Conservation (phyloP, 768 basidiomycete genomes). For the Tubosaeta sp. region DNA sequence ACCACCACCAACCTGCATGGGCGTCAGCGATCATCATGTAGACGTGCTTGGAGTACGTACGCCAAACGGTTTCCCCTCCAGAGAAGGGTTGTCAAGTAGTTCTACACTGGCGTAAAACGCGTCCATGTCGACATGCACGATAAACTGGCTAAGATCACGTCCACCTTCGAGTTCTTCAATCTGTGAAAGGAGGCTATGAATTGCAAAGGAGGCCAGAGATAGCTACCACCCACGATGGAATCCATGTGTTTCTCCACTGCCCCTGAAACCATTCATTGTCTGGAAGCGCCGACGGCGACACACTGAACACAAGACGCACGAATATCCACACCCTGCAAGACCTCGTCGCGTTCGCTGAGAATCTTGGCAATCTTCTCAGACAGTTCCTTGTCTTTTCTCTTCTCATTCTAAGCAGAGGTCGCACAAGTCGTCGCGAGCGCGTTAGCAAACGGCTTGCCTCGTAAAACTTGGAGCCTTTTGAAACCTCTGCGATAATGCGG, state of each 20-base stretch:
- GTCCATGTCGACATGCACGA: slow-evolving; percentile 97
- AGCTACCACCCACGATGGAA: slow-evolving; percentile 49
- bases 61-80: slow-evolving; percentile 70
- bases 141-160: slow-evolving; percentile 75
- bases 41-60: slow-evolving; percentile 34
- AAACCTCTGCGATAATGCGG: slow-evolving; percentile 82
- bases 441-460: slow-evolving; percentile 45
- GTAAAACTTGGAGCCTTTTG: slow-evolving; percentile 91
- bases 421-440: neutral
- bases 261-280: slow-evolving; percentile 29
- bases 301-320: slow-evolving; percentile 35
- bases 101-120: slow-evolving; percentile 88
- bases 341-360: slow-evolving; percentile 59
- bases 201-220: neutral
- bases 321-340: slow-evolving; percentile 51
- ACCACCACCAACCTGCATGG: slow-evolving; percentile 67
- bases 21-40: slow-evolving; percentile 2
- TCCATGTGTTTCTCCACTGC: slow-evolving; percentile 67
- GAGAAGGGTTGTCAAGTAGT: slow-evolving; percentile 56
- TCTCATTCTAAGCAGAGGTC: slow-evolving; percentile 67
- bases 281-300: neutral
- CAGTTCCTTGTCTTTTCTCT: slow-evolving; percentile 81
- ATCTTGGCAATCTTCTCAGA: slow-evolving; percentile 72
- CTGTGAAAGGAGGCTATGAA: slow-evolving; percentile 23
- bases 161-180: slow-evolving; percentile 67